phyloP scores from a whole-genome alignment of 345 rosid genomes.

The Ceriops zippeliana region DNA sequence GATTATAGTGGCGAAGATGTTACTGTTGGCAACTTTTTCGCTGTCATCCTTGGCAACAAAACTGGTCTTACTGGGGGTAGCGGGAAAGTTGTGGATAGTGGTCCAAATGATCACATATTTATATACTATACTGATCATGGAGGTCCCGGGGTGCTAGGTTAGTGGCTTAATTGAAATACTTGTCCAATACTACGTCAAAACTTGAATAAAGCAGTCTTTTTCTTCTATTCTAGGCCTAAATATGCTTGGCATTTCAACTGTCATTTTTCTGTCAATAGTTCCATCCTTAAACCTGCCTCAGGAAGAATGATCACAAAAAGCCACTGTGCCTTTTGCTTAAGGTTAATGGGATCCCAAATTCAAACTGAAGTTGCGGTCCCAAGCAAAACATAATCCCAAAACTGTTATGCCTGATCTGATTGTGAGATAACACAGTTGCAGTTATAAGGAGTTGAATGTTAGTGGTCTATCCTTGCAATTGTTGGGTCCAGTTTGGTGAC shows the following conservation, averaged over 20 bases:
- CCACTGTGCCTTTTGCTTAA: not conserved
- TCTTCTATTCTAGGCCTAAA: not conserved
- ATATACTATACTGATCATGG: conserved; percentile 85
- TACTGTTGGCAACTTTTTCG: conserved; percentile 67
- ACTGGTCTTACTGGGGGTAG: conserved; percentile 80
- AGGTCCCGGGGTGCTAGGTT: conserved; percentile 93
- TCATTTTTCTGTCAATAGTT: not conserved
- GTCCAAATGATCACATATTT: conserved; percentile 91
- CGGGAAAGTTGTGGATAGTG: conserved; percentile 87
- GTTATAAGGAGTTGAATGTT: not conserved
- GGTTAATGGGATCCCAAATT: not conserved
- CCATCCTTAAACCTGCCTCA: not conserved
- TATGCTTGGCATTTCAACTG: not conserved
- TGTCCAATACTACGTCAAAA: not conserved
- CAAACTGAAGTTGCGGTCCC: not conserved
- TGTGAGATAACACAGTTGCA: not conserved
- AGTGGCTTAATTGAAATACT: conserved; percentile 26
- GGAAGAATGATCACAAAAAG: not conserved
- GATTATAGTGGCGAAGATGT: conserved; percentile 87
- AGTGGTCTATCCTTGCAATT: not conserved
- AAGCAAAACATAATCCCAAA: not conserved
- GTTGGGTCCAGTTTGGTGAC: too few species aligned
- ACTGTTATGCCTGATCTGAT: not conserved
- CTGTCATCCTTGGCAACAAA: conserved; percentile 81
- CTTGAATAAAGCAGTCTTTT: not conserved